Conservation (phyloP, 2,329 filamentous ascomycete genomes). For the Cordyceps fumosorosea region DNA sequence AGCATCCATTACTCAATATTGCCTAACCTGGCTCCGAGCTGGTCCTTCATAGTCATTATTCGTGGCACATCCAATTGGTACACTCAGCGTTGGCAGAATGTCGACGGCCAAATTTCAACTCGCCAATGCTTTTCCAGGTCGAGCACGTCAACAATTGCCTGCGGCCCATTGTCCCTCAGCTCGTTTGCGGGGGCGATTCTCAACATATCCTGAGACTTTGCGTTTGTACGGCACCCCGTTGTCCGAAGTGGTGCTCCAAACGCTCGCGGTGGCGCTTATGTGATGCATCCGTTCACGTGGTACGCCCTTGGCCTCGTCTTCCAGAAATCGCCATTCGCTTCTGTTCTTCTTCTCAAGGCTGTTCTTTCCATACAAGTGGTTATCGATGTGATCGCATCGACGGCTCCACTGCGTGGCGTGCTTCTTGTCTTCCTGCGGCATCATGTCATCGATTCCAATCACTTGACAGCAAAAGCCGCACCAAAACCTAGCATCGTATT, state of each 20-base stretch:
- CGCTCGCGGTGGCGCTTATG: neutral
- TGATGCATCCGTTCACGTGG: neutral
- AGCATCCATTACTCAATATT: neutral
- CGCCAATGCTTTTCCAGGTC: neutral
- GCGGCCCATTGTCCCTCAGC: slow-evolving; percentile 3
- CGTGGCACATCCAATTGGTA: neutral
- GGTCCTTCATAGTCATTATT: neutral
- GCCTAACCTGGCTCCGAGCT: neutral
- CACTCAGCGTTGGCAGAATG: neutral
- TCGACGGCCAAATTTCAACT: neutral
- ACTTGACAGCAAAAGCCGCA: slow-evolving; percentile 71
- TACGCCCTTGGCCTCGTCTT: slow-evolving; percentile 16
- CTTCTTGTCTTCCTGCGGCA: slow-evolving; percentile 17
- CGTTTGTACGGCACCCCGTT: neutral
- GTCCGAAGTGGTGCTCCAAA: neutral
- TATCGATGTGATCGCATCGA: slow-evolving; percentile 66
- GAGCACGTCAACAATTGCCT: neutral
- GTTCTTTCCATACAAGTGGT: slow-evolving; percentile 55
- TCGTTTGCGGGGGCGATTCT: slow-evolving; percentile 5
- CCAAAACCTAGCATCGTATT: slow-evolving; percentile 67
- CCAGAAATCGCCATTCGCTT: slow-evolving; percentile 46
- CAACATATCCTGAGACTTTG: neutral
- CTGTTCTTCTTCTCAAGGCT: slow-evolving; percentile 36
- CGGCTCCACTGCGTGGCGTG: slow-evolving; percentile 42
- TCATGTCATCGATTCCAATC: slow-evolving; percentile 34